These are phyloP conservation scores for Ganoderma sinense DNA, from an alignment of 1,284 basidiomycete genomes.

Conservation along the genomic window DNA sequence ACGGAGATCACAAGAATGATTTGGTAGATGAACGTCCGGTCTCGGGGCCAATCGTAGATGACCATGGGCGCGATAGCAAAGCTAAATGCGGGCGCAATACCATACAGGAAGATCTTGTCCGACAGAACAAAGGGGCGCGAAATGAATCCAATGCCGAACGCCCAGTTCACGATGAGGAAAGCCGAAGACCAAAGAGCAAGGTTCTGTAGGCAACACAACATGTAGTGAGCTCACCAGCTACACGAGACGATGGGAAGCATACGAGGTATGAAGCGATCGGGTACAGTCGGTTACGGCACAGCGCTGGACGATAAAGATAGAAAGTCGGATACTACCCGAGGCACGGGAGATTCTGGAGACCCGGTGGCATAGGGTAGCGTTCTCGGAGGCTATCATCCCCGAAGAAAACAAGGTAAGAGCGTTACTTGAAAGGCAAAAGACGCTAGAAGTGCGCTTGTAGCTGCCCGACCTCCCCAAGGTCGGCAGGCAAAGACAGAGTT, in stretches of 20 bases:
- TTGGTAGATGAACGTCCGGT: constrained; percentile 68
- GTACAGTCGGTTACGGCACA: background rate
- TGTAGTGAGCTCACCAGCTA: background rate
- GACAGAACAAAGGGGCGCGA: constrained; percentile 52
- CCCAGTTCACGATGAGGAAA: constrained; percentile 79
- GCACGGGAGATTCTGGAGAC: background rate
- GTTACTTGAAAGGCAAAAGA: background rate
- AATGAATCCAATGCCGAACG: constrained; percentile 62
- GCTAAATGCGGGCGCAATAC: constrained; percentile 52
- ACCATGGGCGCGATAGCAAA: constrained; percentile 60
- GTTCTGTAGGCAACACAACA: constrained; percentile 40
- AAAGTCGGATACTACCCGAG: background rate
- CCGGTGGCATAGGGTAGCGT: background rate
- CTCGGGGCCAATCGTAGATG: constrained; percentile 73
- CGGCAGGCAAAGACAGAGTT: background rate
- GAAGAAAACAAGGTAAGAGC: background rate
- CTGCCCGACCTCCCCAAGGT: background rate
- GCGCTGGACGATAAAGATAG: background rate
- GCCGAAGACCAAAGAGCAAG: constrained; percentile 70
- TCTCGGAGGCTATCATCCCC: background rate
- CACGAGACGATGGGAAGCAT: background rate
- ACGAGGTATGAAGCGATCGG: background rate
- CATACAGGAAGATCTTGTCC: constrained; percentile 72
- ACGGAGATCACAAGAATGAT: constrained; percentile 56
- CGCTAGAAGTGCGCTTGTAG: background rate